Evolutionary conservation across 805 yeast genomes (phyloP).

Genomic region (Ogataea trehalophila): DNA sequence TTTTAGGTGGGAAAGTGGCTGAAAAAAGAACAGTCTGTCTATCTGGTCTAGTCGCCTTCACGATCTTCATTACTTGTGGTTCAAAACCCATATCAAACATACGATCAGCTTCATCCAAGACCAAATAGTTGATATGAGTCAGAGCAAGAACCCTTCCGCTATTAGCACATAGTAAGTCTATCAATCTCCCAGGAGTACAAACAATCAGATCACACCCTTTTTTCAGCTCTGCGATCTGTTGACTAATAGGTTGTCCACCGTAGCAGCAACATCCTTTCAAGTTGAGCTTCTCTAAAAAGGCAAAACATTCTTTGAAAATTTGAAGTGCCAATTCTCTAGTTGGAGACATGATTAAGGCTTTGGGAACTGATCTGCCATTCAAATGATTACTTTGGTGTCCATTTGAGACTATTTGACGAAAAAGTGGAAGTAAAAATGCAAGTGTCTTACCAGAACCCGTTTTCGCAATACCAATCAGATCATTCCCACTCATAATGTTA

Average conservation of each 20-base stretch:
- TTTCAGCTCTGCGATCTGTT: conserved; percentile 75
- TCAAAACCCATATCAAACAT: conserved; percentile 97
- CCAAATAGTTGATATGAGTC: conserved; percentile 69
- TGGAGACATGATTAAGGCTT: conserved; percentile 79
- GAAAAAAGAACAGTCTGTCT: conserved; percentile 87
- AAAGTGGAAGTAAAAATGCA: conserved; percentile 77
- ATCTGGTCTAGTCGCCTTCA: conserved; percentile 75
- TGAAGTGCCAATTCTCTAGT: conserved; percentile 91
- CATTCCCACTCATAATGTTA: conserved; percentile 82
- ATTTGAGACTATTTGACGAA: conserved; percentile 80
- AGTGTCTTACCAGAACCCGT: conserved; percentile 97
- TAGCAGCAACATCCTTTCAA: conserved; percentile 73
- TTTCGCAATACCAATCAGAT: conserved; percentile 89
- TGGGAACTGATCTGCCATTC: conserved; percentile 59
- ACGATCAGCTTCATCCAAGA: conserved; percentile 93
- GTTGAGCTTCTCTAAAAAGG: conserved; percentile 48
- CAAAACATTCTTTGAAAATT: conserved; percentile 60
- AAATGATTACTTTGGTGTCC: conserved; percentile 31
- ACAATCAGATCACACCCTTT: conserved; percentile 76
- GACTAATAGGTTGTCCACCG: conserved; percentile 82
- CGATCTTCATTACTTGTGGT: conserved; percentile 84
- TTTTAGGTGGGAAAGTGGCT: conserved; percentile 84
- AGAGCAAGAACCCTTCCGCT: conserved; percentile 70
- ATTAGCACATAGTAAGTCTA: conserved; percentile 82
- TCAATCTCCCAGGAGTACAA: conserved; percentile 93